Conservation (phyloP, 306 rosid genomes). For the Amphicarpaea edgeworthii region DNA sequence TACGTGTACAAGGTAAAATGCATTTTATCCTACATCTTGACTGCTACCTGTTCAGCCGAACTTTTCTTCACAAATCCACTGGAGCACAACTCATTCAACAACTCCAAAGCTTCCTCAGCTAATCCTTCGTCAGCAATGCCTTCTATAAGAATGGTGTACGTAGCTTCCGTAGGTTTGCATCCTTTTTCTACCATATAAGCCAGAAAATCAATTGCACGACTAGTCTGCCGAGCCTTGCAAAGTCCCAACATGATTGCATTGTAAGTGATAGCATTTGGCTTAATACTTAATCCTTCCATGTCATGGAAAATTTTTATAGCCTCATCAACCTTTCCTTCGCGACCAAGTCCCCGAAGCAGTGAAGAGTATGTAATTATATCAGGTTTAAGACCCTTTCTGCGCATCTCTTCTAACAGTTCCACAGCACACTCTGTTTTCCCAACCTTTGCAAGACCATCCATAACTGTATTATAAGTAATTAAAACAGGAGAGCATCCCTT, state of each 20-base stretch:
- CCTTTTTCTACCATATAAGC: slow-evolving; percentile 75
- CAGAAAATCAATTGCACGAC: slow-evolving; percentile 85
- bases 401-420: slow-evolving; percentile 82
- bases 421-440: slow-evolving; percentile 77
- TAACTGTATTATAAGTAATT: slow-evolving; percentile 87
- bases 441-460: slow-evolving; percentile 86
- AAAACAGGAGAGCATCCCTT: slow-evolving; percentile 92
- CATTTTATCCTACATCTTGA: slow-evolving; percentile 56
- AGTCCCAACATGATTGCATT: slow-evolving; percentile 86
- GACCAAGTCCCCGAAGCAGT: slow-evolving; percentile 79
- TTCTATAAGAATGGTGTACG: slow-evolving; percentile 89
- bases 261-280: slow-evolving; percentile 68
- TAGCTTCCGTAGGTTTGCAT: slow-evolving; percentile 87
- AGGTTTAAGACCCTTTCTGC: slow-evolving; percentile 77
- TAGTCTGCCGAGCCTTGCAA: slow-evolving; percentile 75
- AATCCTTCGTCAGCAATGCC: slow-evolving; percentile 93
- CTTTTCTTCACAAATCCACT: slow-evolving; percentile 86
- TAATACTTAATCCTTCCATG: slow-evolving; percentile 66
- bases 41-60: slow-evolving; percentile 73
- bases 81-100: slow-evolving; percentile 69
- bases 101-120: slow-evolving; percentile 81
- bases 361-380: slow-evolving; percentile 85
- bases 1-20: slow-evolving; percentile 5
- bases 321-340: slow-evolving; percentile 82
- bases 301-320: slow-evolving; percentile 74